A percentile compares a stretch with the other conserved stretches of the same genome.
These are phyloP conservation scores for Lactuca saligna DNA, from an alignment of 129 eudicot species.

Conservation along the genomic window DNA sequence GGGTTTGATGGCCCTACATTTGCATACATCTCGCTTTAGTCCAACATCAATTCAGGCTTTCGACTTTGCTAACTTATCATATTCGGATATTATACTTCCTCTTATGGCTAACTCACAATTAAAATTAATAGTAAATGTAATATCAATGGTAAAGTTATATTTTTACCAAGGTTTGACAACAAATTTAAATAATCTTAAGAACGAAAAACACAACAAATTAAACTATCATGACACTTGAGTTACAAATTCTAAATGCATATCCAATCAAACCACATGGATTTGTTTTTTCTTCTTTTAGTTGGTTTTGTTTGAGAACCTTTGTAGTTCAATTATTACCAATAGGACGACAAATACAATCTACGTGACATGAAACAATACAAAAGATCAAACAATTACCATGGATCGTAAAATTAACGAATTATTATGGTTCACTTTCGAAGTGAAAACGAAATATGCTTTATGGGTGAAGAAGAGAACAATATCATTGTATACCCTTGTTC, in stretches of 20 bases:
- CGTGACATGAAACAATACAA: neutral
- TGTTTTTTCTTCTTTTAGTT: too few relatives aligned
- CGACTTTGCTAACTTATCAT: too few relatives aligned
- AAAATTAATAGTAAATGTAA: too few relatives aligned
- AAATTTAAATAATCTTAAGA: too few relatives aligned
- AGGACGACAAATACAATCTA: neutral
- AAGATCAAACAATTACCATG: neutral
- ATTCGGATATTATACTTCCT: too few relatives aligned
- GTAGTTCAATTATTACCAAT: neutral
- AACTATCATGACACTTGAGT: neutral
- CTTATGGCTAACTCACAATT: too few relatives aligned
- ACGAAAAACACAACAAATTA: too few relatives aligned
- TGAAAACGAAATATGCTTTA: slow-evolving; percentile 22
- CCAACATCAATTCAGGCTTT: too few relatives aligned
- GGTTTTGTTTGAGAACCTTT: neutral
- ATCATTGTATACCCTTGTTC: slow-evolving; percentile 32
- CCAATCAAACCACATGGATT: neutral
- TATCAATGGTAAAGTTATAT: too few relatives aligned
- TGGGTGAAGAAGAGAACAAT: slow-evolving; percentile 32
- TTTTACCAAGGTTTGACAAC: neutral
- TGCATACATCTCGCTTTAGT: too few relatives aligned
- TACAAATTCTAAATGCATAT: too few relatives aligned
- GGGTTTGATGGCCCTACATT: too few relatives aligned
- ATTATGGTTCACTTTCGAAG: slow-evolving; percentile 17
- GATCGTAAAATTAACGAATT: neutral